Evolutionary conservation across 148 eudicot genomes (phyloP).

Genomic region (Limonium bicolor): DNA sequence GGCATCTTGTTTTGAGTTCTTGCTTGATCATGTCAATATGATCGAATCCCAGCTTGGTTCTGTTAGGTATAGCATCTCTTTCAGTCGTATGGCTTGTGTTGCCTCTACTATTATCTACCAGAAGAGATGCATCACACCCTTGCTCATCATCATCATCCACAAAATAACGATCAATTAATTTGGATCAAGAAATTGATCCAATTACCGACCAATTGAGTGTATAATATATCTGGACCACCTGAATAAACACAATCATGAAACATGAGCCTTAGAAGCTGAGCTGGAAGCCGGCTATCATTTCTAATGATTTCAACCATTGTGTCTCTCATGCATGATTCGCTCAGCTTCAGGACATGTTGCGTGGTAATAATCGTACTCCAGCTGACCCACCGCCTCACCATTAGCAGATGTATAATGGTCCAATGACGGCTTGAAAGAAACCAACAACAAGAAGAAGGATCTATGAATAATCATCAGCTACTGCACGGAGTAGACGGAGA

Average conservation of each 20-base stretch:
- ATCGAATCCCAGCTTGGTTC: background rate
- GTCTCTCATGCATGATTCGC: background rate
- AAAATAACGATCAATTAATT: too few species aligned
- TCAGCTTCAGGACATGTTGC: background rate
- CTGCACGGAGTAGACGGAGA: too few species aligned
- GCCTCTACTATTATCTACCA: background rate
- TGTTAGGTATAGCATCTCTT: background rate
- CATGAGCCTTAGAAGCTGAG: background rate
- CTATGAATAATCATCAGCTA: too few species aligned
- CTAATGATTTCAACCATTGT: background rate
- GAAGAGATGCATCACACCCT: constrained; percentile 2
- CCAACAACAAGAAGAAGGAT: too few species aligned
- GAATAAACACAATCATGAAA: constrained; percentile 2
- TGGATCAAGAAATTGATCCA: too few species aligned
- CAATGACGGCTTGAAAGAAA: too few species aligned
- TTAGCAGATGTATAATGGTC: too few species aligned
- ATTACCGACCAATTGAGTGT: too few species aligned
- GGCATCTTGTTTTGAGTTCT: background rate
- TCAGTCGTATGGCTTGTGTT: background rate
- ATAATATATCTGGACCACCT: too few species aligned
- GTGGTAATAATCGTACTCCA: background rate
- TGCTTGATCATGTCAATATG: background rate
- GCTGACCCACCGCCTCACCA: too few species aligned
- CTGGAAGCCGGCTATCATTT: background rate
- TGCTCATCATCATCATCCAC: too few species aligned